Percentiles rank a stretch among this genome's conserved stretches.
Conservation (phyloP, 495 filamentous ascomycete genomes). For the Thozetella sp. region DNA sequence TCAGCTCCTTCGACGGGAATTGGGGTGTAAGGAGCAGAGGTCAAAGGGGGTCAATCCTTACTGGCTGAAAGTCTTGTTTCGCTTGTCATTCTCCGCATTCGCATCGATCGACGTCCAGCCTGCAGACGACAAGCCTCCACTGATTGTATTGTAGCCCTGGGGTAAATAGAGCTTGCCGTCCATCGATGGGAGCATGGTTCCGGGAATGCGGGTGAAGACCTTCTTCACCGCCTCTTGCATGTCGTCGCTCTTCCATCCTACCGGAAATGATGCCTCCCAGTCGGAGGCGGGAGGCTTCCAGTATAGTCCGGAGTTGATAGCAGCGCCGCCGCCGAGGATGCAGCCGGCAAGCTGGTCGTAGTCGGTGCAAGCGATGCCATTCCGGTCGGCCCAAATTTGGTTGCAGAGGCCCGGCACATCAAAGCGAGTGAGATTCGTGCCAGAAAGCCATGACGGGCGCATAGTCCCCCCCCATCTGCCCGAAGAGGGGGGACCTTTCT, state of each 20-base stretch:
- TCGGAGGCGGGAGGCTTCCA: slow-evolving; percentile 49
- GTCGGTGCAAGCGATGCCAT: slow-evolving; percentile 63
- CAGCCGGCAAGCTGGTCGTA: slow-evolving; percentile 70
- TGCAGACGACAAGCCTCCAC: slow-evolving; percentile 48
- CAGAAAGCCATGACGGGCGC: slow-evolving; percentile 60
- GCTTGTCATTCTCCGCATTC: slow-evolving; percentile 56
- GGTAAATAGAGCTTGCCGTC: slow-evolving; percentile 68
- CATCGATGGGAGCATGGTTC: slow-evolving; percentile 61
- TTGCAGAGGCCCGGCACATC: slow-evolving; percentile 74
- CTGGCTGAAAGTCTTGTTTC: slow-evolving; percentile 63
- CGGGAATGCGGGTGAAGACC: slow-evolving; percentile 66
- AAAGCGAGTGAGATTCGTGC: slow-evolving; percentile 67
- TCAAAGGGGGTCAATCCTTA: too few species aligned
- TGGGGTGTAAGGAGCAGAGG: too few species aligned
- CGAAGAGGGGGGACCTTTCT: slow-evolving; percentile 59
- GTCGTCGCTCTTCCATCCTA: slow-evolving; percentile 67
- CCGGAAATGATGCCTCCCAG: slow-evolving; percentile 70
- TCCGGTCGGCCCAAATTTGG: slow-evolving; percentile 60
- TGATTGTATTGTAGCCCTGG: slow-evolving; percentile 58
- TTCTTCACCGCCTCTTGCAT: slow-evolving; percentile 56
- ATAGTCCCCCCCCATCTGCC: slow-evolving; percentile 54
- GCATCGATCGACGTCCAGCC: slow-evolving; percentile 63
- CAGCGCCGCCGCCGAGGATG: slow-evolving; percentile 70
- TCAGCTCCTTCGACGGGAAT: too few species aligned
- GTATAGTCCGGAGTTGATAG: slow-evolving; percentile 63